phyloP scores from a whole-genome alignment of 2,329 filamentous ascomycete species.

The Alternaria arborescens region DNA sequence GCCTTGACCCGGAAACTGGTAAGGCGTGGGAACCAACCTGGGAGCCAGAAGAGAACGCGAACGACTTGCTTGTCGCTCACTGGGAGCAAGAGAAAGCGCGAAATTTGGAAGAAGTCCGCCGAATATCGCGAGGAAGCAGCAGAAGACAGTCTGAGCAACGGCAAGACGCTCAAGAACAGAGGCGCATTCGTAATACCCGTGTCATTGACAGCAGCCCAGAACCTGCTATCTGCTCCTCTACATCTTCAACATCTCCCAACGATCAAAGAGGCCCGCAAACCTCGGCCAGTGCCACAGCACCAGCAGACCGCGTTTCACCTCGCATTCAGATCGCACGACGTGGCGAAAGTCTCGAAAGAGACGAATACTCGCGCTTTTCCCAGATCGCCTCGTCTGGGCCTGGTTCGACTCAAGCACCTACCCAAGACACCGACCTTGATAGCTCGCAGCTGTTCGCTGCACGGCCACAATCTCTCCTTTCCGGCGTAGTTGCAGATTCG shows the following conservation, averaged over 20 bases:
- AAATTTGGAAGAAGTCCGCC: background rate
- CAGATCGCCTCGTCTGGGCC: slow-evolving; percentile 20
- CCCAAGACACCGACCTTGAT: slow-evolving; percentile 22
- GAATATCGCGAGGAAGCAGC: background rate
- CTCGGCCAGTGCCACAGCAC: background rate
- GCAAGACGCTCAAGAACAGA: background rate
- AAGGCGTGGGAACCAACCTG: slow-evolving; percentile 61
- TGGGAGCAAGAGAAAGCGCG: slow-evolving; percentile 27
- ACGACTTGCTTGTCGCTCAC: slow-evolving; percentile 44
- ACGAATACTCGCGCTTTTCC: slow-evolving; percentile 34
- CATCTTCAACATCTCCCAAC: slow-evolving; percentile 2
- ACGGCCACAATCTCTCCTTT: slow-evolving; percentile 11
- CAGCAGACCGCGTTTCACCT: slow-evolving; percentile 12
- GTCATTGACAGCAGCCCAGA: slow-evolving; percentile 30
- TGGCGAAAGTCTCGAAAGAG: slow-evolving; percentile 27
- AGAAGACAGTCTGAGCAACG: slow-evolving; percentile 2
- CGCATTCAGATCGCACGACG: slow-evolving; percentile 26
- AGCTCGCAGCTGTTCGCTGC: slow-evolving; percentile 29
- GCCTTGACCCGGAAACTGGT: slow-evolving; percentile 58
- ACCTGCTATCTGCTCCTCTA: slow-evolving; percentile 3
- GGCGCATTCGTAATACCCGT: slow-evolving; percentile 16
- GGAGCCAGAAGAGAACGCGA: slow-evolving; percentile 55
- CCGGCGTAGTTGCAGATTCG: slow-evolving; percentile 40
- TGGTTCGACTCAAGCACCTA: background rate
- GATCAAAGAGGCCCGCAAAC: background rate